Evolutionary conservation across 2,329 filamentous ascomycete genomes (phyloP).

Genomic region (Exophiala alcalophila): DNA sequence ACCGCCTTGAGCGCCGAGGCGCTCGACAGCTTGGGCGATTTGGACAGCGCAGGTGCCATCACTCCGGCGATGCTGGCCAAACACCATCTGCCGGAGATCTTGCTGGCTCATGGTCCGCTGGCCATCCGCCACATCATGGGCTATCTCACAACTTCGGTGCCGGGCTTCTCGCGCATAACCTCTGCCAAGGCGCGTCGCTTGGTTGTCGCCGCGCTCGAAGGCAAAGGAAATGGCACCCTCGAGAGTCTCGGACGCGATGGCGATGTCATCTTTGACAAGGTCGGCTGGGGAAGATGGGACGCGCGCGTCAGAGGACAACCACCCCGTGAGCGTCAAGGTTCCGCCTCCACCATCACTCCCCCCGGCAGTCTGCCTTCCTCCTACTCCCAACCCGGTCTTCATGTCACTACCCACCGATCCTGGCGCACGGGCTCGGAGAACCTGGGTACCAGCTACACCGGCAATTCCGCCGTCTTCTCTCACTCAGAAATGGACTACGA

Average conservation of each 20-base stretch:
- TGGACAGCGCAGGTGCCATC: constrained; percentile 77
- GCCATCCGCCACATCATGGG: constrained; percentile 95
- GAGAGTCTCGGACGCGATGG: constrained; percentile 54
- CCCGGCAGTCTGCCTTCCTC: constrained; percentile 46
- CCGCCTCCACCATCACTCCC: constrained; percentile 25
- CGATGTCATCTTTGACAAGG: constrained; percentile 75
- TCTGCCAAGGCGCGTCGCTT: constrained; percentile 84
- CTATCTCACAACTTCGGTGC: constrained; percentile 87
- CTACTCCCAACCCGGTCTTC: constrained; percentile 46
- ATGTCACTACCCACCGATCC: constrained; percentile 43
- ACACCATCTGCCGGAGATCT: constrained; percentile 84
- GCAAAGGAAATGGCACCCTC: constrained; percentile 61
- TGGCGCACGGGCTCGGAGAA: constrained; percentile 34
- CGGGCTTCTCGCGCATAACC: constrained; percentile 81
- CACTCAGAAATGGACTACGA: constrained; percentile 62
- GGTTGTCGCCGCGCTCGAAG: constrained; percentile 88
- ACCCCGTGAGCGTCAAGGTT: constrained; percentile 31
- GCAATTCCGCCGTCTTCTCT: constrained; percentile 72
- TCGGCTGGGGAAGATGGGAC: constrained; percentile 96
- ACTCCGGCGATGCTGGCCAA: constrained; percentile 81
- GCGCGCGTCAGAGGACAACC: constrained; percentile 70
- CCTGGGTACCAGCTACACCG: constrained; percentile 60
- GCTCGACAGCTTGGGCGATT: constrained; percentile 50
- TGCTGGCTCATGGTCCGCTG: constrained; percentile 83
- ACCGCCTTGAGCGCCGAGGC: constrained; percentile 43